phyloP scores from a whole-genome alignment of 208 protist species.

The Trypanosoma rangeli region DNA sequence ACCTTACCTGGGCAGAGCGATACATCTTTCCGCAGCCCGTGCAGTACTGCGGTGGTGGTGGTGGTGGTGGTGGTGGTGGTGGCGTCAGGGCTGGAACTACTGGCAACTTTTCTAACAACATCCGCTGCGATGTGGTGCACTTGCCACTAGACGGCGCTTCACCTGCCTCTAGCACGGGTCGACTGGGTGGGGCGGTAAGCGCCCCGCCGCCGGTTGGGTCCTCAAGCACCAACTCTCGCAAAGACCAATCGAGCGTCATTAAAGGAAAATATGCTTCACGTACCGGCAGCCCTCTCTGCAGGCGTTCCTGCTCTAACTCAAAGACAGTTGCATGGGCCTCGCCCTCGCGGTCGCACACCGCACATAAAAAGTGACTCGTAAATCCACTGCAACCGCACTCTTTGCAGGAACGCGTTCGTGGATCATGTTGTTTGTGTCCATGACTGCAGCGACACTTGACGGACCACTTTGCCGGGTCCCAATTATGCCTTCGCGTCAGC shows the following conservation, averaged over 20 bases:
- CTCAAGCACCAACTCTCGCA: slow-evolving; percentile 62
- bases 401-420: slow-evolving; percentile 29
- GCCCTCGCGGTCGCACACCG: slow-evolving; percentile 79
- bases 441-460: slow-evolving; percentile 86
- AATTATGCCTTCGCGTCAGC: slow-evolving; percentile 68
- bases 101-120: slow-evolving; percentile 10
- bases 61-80: background rate
- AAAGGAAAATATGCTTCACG: slow-evolving; percentile 73
- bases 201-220: slow-evolving; percentile 57
- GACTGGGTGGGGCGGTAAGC: slow-evolving; percentile 28
- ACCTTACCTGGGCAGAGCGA: slow-evolving; percentile 38
- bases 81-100: background rate
- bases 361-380: slow-evolving; percentile 68
- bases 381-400: slow-evolving; percentile 57
- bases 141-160: background rate
- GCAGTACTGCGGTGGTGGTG: slow-evolving; percentile 33
- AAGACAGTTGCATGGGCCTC: slow-evolving; percentile 84
- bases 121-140: background rate
- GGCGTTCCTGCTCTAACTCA: slow-evolving; percentile 67
- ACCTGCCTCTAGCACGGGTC: background rate
- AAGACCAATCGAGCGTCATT: slow-evolving; percentile 51
- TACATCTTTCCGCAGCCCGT: slow-evolving; percentile 54
- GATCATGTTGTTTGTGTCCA: slow-evolving; percentile 53
- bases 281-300: slow-evolving; percentile 43
- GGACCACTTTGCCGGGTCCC: slow-evolving; percentile 59